A percentile compares a stretch with the other conserved stretches of the same genome.
Evolutionary conservation across 345 rosid species (phyloP).

Genomic region (Populus pruinosa): DNA sequence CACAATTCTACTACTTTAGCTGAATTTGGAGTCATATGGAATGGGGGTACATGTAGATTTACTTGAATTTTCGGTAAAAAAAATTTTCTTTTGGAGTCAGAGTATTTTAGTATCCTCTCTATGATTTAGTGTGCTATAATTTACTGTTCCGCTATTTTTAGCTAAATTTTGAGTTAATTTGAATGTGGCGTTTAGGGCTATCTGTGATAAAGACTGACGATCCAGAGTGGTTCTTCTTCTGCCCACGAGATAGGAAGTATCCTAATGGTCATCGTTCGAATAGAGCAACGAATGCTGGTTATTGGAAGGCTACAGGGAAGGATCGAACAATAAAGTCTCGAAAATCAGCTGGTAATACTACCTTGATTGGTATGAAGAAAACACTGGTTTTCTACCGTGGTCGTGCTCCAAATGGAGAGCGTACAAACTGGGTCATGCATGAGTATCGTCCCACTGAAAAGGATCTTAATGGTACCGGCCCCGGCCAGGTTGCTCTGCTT

Average conservation of each 20-base stretch:
- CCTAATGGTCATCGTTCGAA: slow-evolving; percentile 93
- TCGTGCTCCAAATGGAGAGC: slow-evolving; percentile 90
- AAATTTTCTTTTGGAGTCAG: too few relatives aligned
- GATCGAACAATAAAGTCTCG: slow-evolving; percentile 75
- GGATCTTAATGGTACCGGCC: slow-evolving; percentile 74
- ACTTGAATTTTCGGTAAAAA: too few relatives aligned
- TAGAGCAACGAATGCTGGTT: slow-evolving; percentile 91
- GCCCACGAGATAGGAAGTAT: slow-evolving; percentile 85
- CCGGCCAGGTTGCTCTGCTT: slow-evolving; percentile 58
- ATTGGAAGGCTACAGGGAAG: slow-evolving; percentile 97
- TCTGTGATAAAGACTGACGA: slow-evolving; percentile 84
- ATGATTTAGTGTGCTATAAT: neutral
- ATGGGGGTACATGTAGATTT: too few relatives aligned
- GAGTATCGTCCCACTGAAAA: slow-evolving; percentile 77
- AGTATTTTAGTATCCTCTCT: neutral
- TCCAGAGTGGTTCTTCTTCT: slow-evolving; percentile 96
- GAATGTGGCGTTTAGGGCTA: slow-evolving; percentile 34
- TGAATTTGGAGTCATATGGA: too few relatives aligned
- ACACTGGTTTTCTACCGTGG: slow-evolving; percentile 84
- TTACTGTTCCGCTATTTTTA: neutral
- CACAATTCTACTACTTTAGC: neutral
- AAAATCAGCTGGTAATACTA: slow-evolving; percentile 29
- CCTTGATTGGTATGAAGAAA: slow-evolving; percentile 84
- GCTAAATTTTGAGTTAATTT: neutral
- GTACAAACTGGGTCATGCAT: slow-evolving; percentile 91